Conservation (phyloP, 768 basidiomycete species). For the Agrocybe praecox region DNA sequence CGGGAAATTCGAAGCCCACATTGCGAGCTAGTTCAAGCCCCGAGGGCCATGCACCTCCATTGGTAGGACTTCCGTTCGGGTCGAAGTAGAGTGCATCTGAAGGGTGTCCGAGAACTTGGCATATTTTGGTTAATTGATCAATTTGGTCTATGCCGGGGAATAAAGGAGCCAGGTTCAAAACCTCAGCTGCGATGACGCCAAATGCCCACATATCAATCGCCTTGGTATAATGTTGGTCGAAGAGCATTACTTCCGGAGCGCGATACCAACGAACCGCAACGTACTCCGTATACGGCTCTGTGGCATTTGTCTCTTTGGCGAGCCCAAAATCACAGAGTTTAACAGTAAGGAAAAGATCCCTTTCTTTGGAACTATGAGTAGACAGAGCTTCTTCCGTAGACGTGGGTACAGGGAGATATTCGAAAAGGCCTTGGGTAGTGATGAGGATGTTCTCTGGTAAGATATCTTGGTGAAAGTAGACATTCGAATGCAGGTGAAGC, state of each 20-base stretch:
- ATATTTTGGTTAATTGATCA: constrained; percentile 85
- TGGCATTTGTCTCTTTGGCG: constrained; percentile 75
- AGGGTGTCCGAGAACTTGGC: constrained; percentile 86
- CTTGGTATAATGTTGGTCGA: constrained; percentile 83
- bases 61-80: constrained; percentile 58
- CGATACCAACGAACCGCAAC: constrained; percentile 97
- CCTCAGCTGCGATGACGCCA: constrained; percentile 92
- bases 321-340: constrained; percentile 97
- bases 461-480: constrained; percentile 97
- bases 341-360: constrained; percentile 89
- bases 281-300: constrained; percentile 95
- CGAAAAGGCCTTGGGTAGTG: constrained; percentile 89
- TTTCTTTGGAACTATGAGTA: constrained; percentile 45
- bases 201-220: constrained; percentile 98
- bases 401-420: constrained; percentile 72
- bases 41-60: constrained; percentile 82
- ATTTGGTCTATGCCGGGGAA: constrained; percentile 91
- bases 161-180: constrained; percentile 86
- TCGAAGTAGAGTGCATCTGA: constrained; percentile 75
- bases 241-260: constrained; percentile 89
- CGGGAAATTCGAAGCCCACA: constrained; percentile 81
- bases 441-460: constrained; percentile 97
- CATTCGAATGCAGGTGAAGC: constrained; percentile 82
- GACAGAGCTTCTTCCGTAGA: constrained; percentile 50
- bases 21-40: constrained; percentile 83